Evolutionary conservation across 192 early-diverging fungal genomes (phyloP).

Genomic region (Nowakowskiella sp.): DNA sequence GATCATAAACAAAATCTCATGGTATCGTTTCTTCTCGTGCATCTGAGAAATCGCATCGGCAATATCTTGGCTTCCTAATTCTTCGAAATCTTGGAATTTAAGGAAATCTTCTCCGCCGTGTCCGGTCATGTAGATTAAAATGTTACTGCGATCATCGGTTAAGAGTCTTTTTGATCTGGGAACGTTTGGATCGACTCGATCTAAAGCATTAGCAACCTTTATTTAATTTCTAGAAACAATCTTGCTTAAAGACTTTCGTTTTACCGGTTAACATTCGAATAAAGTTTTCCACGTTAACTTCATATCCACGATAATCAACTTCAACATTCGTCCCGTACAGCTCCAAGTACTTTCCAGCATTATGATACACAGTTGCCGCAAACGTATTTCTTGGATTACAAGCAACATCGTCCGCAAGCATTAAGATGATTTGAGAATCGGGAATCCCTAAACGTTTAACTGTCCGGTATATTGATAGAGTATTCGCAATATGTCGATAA

Average conservation of each 20-base stretch:
- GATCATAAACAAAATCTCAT: slow-evolving; percentile 97
- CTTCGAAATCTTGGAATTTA: slow-evolving; percentile 98
- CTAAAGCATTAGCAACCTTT: slow-evolving; percentile 28
- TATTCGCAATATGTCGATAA: slow-evolving; percentile 97
- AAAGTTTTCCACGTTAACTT: slow-evolving; percentile 98
- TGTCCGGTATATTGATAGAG: slow-evolving; percentile 96
- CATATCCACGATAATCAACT: slow-evolving; percentile 98
- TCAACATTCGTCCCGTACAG: slow-evolving; percentile 96
- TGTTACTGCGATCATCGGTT: slow-evolving; percentile 92
- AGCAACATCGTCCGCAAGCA: slow-evolving; percentile 98
- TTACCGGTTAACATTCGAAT: slow-evolving; percentile 81
- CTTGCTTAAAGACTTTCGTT: neutral
- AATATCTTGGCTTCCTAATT: slow-evolving; percentile 90
- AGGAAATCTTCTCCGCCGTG: slow-evolving; percentile 98
- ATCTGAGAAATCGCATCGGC: slow-evolving; percentile 97
- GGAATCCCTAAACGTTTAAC: slow-evolving; percentile 97
- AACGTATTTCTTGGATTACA: slow-evolving; percentile 93
- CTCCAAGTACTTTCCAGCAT: slow-evolving; percentile 70
- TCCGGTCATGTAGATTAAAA: slow-evolving; percentile 97
- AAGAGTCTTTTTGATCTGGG: slow-evolving; percentile 90
- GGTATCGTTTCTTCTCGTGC: slow-evolving; percentile 92
- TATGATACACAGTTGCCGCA: slow-evolving; percentile 90
- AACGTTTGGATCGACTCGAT: slow-evolving; percentile 73
- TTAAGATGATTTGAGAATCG: slow-evolving; percentile 97
- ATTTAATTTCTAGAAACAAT: neutral